Conservation (phyloP, 371 early-diverging fungal genomes). For the Coemansia sp. region DNA sequence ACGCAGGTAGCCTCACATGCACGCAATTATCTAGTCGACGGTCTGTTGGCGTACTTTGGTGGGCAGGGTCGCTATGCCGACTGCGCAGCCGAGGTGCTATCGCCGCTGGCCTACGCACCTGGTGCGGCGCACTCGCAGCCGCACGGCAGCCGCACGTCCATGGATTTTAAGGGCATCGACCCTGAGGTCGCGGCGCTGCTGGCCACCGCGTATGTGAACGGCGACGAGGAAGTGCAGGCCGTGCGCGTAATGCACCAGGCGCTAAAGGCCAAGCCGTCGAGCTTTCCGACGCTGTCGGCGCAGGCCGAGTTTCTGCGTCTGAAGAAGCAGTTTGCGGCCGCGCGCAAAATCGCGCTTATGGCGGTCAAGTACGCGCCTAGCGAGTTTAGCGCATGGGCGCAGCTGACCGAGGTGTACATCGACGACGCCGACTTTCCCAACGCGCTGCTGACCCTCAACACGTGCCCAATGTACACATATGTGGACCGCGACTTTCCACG, state of each 20-base stretch:
- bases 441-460: constrained; percentile 91
- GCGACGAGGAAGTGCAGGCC: constrained; percentile 87
- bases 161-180: constrained; percentile 56
- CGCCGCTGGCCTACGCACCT: constrained; percentile 64
- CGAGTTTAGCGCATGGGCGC: constrained; percentile 93
- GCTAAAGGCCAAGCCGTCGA: constrained; percentile 72
- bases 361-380: constrained; percentile 93
- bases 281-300: constrained; percentile 77
- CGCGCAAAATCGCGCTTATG: constrained; percentile 81
- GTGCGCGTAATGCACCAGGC: constrained; percentile 81
- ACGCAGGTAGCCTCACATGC: constrained; percentile 87
- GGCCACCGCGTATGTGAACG: constrained; percentile 62
- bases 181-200: constrained; percentile 86
- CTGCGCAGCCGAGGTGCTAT: constrained; percentile 78
- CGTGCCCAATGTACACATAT: constrained; percentile 96
- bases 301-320: constrained; percentile 83
- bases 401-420: constrained; percentile 87
- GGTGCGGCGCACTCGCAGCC: constrained; percentile 17
- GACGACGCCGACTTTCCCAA: constrained; percentile 81
- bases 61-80: constrained; percentile 71
- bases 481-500: constrained; percentile 86
- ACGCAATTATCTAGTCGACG: constrained; percentile 80
- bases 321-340: constrained; percentile 77
- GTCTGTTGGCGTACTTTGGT: constrained; percentile 84
- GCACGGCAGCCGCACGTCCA: constrained; percentile 9